Percentiles rank a stretch among this genome's conserved stretches.
Conservation (phyloP, 164 flowering plant species). For the Vitis riparia region DNA sequence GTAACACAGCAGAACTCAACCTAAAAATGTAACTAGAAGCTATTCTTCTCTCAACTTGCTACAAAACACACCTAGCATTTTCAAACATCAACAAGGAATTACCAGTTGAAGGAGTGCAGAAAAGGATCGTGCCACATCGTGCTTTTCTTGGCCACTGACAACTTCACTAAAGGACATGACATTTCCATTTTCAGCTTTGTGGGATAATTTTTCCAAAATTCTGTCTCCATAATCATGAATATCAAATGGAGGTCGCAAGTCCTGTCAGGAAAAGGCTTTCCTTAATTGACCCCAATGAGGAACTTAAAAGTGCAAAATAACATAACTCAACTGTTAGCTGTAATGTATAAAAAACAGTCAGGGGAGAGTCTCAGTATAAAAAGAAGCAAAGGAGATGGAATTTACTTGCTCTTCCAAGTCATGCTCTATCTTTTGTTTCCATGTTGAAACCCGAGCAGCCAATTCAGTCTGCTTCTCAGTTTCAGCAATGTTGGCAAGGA, state of each 20-base stretch:
- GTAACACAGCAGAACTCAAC: not conserved
- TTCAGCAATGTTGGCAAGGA: slow-evolving; percentile 85
- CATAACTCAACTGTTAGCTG: not conserved
- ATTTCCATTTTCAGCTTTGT: slow-evolving; percentile 33
- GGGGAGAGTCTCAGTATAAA: not conserved
- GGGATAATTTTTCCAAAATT: slow-evolving; percentile 60
- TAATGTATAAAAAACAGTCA: not conserved
- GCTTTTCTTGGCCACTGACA: slow-evolving; percentile 70
- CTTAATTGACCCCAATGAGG: not conserved
- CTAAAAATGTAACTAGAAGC: not conserved
- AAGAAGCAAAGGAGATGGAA: not conserved
- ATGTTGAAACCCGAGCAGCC: slow-evolving; percentile 88
- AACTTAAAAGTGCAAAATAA: not conserved
- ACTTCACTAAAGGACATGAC: slow-evolving; percentile 66
- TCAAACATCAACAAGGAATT: slow-evolving; percentile 16
- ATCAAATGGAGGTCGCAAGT: slow-evolving; percentile 81
- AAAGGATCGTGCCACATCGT: slow-evolving; percentile 86
- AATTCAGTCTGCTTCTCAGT: slow-evolving; percentile 82
- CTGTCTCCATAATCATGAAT: slow-evolving; percentile 81
- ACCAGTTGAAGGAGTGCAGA: slow-evolving; percentile 95
- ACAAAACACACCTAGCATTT: not conserved
- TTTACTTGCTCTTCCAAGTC: slow-evolving; percentile 80
- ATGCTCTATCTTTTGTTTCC: slow-evolving; percentile 94
- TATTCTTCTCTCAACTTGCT: not conserved
- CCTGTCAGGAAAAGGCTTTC: slow-evolving; percentile 41